Base-by-base conservation (phyloP, 495 filamentous ascomycete genomes). In the Bathelium albidoporum region DNA sequence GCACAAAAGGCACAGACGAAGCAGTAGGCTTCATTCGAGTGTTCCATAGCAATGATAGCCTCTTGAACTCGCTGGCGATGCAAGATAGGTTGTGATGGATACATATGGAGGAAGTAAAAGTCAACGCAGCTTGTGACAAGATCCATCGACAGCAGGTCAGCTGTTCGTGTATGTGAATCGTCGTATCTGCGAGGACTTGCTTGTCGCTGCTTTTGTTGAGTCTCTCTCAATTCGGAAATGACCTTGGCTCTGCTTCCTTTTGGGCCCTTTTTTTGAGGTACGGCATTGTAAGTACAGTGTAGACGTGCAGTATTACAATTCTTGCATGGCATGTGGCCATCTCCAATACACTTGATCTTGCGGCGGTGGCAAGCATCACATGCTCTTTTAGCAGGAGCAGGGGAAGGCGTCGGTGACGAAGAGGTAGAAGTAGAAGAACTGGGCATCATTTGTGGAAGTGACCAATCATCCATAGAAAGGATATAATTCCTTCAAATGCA, bases 351-450 rank as follows among this genome's bases (percentile, higher is more conserved):
- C 73, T 89, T 89, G 71, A 92, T 86, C 75, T 92, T 94, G 62
- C 89, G 84, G 44, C 88, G 83, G 75, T 91, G 89, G 75, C 89
- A 94, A 72, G 85, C 87, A 74, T 90, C 88, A 79, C 88, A 91
- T 55, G 87, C 88, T 68, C 85, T 76, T 72, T 88, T 87, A 65
- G 83, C 41, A 22, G 70, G 58, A 39, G 69, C 65, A 18, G 64
- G 26, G 4, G 59, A 60, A 18, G 59, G 1, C 7, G 45, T 60
- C 22, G 58, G 58, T 24, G 58, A 36, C 0, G 58, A 36, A 60
- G 55, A 59, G 29, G 55, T 59, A 49, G 49, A 59, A 59, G 55
- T 59, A 49, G 49, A 55, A 16, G 49, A 55, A n/a, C 29, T 24
- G 29, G 49, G 20, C 49, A 55, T 55, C 12, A 29, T 55, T 24